Base-by-base conservation (phyloP, 768 basidiomycete species). In the Rhizopogon sp. region DNA sequence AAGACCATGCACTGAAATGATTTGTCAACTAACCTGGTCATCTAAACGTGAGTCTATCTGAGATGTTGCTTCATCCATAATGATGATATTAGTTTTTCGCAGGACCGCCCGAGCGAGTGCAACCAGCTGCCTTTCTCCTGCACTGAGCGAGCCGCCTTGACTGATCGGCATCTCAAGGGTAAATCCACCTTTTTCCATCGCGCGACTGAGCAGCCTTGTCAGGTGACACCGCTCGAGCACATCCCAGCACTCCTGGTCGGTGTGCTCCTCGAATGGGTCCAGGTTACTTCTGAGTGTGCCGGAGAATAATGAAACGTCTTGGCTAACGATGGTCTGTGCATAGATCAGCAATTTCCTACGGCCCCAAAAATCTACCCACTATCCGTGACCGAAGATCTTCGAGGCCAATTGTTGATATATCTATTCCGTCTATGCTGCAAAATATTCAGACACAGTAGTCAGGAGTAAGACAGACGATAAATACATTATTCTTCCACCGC, bases 51-150 rank as follows among this genome's bases (percentile, higher is more conserved):
- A 76, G 65, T 91, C 87, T 47, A 91, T 85, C 57, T 87, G 83
- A 3, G 87, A 87, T 2, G 87, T 87, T n/a, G 85, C 85, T 62
- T 88, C 87, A 60, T 91, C 87, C 79, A 88, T 78, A 53, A 89
- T 82, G 43, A 87, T 81, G 43, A 89, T 79, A 45, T 80, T 82
- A 7, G 83, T 86, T 44, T 79, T 69, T 53, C 87, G 74, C 41
- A 89, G 65, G 39, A 87, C 77, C 0, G 87, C 87, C n/a, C 87
- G 78, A 17, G 86, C 83, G 51, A 89, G 70, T 0, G 87, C 83
- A 9, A 88, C 75, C 2, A 89, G 73, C 59, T 94, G 92, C 44
- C 89, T 77, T 66, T 93, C 88, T 39, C 91, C 90, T 13, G 87
- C 87, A 50, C 84, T 83, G 60, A 90, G 70, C 50, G 84, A 82